Percentiles rank a stretch among this genome's conserved stretches.
Evolutionary conservation across 257 asterid species (phyloP).

Genomic region (Nicotiana sylvestris): DNA sequence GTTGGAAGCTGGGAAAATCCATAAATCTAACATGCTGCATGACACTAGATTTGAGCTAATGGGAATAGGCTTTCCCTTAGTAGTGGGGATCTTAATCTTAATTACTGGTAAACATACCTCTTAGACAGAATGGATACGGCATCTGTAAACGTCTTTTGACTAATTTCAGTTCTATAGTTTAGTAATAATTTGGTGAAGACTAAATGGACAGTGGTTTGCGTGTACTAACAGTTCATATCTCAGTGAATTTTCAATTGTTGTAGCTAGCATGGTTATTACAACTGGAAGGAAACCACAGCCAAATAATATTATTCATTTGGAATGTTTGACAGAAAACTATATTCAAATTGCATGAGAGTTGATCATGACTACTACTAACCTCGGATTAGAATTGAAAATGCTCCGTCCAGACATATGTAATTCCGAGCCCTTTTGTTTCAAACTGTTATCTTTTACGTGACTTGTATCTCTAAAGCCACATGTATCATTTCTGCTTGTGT

Average conservation of each 20-base stretch:
- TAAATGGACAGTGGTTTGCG: neutral
- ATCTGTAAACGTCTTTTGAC: slow-evolving; percentile 12
- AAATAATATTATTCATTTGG: neutral
- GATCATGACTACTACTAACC: too few relatives aligned
- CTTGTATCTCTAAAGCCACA: neutral
- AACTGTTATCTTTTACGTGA: neutral
- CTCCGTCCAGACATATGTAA: neutral
- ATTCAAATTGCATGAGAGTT: neutral
- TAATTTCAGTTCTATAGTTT: neutral
- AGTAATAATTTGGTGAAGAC: neutral
- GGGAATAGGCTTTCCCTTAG: slow-evolving; percentile 37
- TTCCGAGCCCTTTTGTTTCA: neutral
- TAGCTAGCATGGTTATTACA: neutral
- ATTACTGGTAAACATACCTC: slow-evolving; percentile 53
- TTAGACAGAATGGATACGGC: slow-evolving; percentile 37
- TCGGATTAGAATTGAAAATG: too few relatives aligned
- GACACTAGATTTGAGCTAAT: slow-evolving; percentile 46
- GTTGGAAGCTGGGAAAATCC: neutral
- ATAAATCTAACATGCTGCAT: slow-evolving; percentile 19
- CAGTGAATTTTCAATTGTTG: neutral
- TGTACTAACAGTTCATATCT: neutral
- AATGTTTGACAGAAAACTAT: neutral
- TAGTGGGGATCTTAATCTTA: slow-evolving; percentile 40
- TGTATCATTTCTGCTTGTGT: neutral
- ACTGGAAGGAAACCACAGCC: too few relatives aligned